Evolutionary conservation across 2,329 filamentous ascomycete genomes (phyloP).

Genomic region (Hawksworthiomyces lignivorus): DNA sequence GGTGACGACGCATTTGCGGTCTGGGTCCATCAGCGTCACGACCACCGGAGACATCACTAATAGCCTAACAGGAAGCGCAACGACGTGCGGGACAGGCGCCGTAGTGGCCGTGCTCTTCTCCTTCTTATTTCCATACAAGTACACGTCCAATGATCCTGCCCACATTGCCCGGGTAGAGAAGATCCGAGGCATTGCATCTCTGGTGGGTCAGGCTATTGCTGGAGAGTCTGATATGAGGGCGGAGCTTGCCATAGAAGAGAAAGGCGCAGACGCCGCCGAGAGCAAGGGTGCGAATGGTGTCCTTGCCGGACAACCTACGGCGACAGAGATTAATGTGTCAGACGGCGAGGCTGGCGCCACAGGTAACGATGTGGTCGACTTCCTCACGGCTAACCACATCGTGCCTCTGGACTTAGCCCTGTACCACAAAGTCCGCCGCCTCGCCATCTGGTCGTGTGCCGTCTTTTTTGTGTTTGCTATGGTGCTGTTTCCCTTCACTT

Average conservation of each 20-base stretch:
- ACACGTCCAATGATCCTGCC: constrained; percentile 1
- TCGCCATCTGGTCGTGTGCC: constrained; percentile 28
- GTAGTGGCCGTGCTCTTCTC: constrained; percentile 26
- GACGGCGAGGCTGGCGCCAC: constrained; percentile 14
- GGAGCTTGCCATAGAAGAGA: constrained; percentile 3
- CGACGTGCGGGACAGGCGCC: constrained; percentile 26
- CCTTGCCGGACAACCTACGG: not conserved
- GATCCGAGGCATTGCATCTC: constrained; percentile 6
- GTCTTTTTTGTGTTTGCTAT: constrained; percentile 28
- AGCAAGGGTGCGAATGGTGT: not conserved
- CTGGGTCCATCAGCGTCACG: constrained; percentile 25
- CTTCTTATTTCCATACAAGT: constrained; percentile 25
- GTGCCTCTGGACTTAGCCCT: constrained; percentile 32
- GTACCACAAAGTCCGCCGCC: constrained; percentile 26
- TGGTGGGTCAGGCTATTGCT: constrained; percentile 1
- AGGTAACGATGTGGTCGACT: constrained; percentile 34
- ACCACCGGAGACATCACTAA: constrained; percentile 30
- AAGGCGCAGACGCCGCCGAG: not conserved
- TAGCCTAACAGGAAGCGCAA: constrained; percentile 30
- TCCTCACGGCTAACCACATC: constrained; percentile 30
- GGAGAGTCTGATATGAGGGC: not conserved
- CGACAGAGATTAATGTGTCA: too few species aligned
- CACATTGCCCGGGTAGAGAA: constrained; percentile 10
- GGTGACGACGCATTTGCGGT: constrained; percentile 25
- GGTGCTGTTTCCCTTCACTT: constrained; percentile 30